These are phyloP conservation scores for Ramaria rubella DNA, from an alignment of 768 basidiomycete genomes.

Conservation along the genomic window DNA sequence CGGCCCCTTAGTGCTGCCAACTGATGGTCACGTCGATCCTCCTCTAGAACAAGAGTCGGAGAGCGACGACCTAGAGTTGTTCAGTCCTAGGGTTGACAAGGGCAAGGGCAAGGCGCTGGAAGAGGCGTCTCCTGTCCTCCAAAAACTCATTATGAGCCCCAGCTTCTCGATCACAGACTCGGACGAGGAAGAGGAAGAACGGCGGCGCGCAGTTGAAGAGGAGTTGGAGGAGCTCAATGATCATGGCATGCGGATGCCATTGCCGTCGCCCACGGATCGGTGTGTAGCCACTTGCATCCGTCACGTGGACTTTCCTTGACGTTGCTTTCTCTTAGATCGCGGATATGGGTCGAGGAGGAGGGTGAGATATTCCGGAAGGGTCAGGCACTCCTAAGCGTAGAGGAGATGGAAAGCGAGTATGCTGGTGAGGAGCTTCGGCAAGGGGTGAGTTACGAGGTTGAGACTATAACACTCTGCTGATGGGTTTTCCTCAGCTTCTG, in stretches of 20 bases:
- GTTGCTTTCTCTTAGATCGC: slow-evolving; percentile 42
- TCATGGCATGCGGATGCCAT: slow-evolving; percentile 10
- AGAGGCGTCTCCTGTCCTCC: slow-evolving; percentile 33
- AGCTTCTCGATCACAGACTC: slow-evolving; percentile 42
- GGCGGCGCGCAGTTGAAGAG: slow-evolving; percentile 32
- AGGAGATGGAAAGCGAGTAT: slow-evolving; percentile 86
- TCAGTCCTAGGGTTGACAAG: slow-evolving; percentile 67
- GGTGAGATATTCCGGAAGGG: slow-evolving; percentile 96
- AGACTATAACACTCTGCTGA: not conserved
- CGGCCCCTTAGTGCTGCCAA: not conserved
- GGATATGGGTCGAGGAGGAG: slow-evolving; percentile 87
- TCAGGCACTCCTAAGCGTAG: slow-evolving; percentile 66
- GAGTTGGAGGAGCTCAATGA: slow-evolving; percentile 22
- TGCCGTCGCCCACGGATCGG: slow-evolving; percentile 41
- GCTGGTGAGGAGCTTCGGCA: slow-evolving; percentile 79
- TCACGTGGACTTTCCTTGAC: not conserved
- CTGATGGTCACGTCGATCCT: not conserved
- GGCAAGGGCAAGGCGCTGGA: slow-evolving; percentile 70
- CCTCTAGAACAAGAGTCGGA: slow-evolving; percentile 6
- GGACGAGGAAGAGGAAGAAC: slow-evolving; percentile 31
- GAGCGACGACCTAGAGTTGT: slow-evolving; percentile 30
- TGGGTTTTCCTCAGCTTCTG: slow-evolving; percentile 45
- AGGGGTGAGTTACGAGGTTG: slow-evolving; percentile 29
- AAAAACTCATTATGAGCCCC: slow-evolving; percentile 63
- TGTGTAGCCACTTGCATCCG: too few species aligned